These are phyloP conservation scores for Aspergillus affinis DNA, from an alignment of 495 filamentous ascomycete species.

Conservation along the genomic window DNA sequence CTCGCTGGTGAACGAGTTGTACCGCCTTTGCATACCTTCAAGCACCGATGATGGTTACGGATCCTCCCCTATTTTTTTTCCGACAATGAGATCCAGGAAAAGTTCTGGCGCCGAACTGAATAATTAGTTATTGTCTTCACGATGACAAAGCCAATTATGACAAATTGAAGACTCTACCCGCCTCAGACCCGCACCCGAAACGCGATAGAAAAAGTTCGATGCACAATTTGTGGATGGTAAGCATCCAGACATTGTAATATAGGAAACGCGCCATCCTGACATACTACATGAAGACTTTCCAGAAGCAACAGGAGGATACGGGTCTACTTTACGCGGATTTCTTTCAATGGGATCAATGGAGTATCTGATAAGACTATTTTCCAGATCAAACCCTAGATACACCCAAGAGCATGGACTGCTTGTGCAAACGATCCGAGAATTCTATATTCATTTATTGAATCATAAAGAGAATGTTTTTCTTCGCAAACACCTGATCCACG, in stretches of 20 bases:
- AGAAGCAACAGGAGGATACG: constrained; percentile 17
- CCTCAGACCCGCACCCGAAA: constrained; percentile 19
- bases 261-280: constrained; percentile 10
- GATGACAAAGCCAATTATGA: constrained; percentile 13
- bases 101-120: constrained; percentile 14
- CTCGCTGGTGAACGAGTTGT: constrained; percentile 6
- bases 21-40: constrained; percentile 13
- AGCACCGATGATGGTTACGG: constrained; percentile 11
- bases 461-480: not conserved
- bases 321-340: constrained; percentile 10
- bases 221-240: constrained; percentile 8
- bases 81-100: constrained; percentile 6
- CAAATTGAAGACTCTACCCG: constrained; percentile 6
- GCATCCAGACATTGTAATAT: constrained; percentile 16
- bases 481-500: not conserved
- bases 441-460: not conserved
- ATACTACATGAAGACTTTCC: constrained; percentile 13
- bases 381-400: not conserved
- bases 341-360: constrained; percentile 1
- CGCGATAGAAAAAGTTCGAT: constrained; percentile 8
- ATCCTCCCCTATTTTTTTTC: constrained; percentile 16
- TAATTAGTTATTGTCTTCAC: constrained; percentile 17
- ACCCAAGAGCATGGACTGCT: constrained; percentile 4
- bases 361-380: constrained; percentile 2
- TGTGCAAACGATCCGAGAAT: not conserved